phyloP scores from a whole-genome alignment of 345 rosid genomes.

The Citrus cavaleriei region DNA sequence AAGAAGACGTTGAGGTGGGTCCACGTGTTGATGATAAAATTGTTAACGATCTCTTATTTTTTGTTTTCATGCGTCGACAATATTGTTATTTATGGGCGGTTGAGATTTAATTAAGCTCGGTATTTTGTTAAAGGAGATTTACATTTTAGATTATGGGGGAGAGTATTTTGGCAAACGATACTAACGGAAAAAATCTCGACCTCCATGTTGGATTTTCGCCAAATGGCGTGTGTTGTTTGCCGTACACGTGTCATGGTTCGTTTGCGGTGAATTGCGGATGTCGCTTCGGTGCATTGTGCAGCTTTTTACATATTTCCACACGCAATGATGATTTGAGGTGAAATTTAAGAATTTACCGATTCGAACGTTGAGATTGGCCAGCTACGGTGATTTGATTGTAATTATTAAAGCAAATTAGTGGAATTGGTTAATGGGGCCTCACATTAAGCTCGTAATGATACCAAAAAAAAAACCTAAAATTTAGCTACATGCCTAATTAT shows the following conservation, averaged over 20 bases:
- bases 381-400: neutral
- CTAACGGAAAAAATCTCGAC: too few relatives aligned
- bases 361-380: constrained; percentile 2
- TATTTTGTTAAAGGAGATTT: neutral
- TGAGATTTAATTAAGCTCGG: neutral
- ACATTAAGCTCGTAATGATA: neutral
- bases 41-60: too few relatives aligned
- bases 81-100: too few relatives aligned
- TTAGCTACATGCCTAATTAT: neutral
- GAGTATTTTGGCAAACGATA: too few relatives aligned
- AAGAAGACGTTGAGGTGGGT: constrained; percentile 13
- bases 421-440: neutral
- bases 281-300: neutral
- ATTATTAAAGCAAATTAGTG: neutral
- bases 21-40: constrained; percentile 18
- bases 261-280: neutral
- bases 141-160: too few relatives aligned
- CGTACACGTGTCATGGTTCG: constrained; percentile 1
- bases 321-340: neutral
- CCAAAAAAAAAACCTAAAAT: neutral
- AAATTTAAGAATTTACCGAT: neutral
- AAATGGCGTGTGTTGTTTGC: neutral
- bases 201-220: neutral
- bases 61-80: too few relatives aligned
- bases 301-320: neutral